Evolutionary conservation across 169 alveolate species (phyloP), one percentile per base, ranked within the genome.

Genomic region (Plasmodium vivax): DNA sequence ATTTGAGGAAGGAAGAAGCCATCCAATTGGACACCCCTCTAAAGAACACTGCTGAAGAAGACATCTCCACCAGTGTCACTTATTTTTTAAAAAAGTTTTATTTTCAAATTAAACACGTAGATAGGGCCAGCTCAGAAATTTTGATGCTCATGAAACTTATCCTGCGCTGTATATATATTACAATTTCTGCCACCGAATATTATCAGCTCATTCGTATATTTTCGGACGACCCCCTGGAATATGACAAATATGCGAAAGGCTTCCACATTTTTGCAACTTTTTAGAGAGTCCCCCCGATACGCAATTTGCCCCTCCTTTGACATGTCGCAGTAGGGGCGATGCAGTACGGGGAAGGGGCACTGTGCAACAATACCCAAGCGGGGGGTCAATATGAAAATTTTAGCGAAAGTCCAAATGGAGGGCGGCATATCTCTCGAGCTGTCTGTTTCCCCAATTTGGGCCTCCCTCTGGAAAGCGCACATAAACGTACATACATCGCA

Each of bases 101-200:
- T 87, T 87, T 87, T 58, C 81, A 87, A 56, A 54, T 19, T 77
- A 30, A 16, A 5, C 75, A 87, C 34, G 34, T 87, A n/a, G 87
- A 87, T 32, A 74, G 81, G 12, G 45, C 56, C 3, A 87, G 85
- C 27, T 32, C 62, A 34, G 84, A 87, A 54, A 77, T 87, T 54
- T 56, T 87, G 23, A 30, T 56, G 82, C 85, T 77, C 30, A 87
- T 87, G 27, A 87, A 87, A 75, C 85, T 77, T n/a, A 87, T 87
- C n/a, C 47, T 87, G 62, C 73, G 47, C 45, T 77, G 88, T 43
- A 77, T 87, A 75, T 77, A 87, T 45, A 3, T 2, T 19, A 36
- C 62, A 30, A 34, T 51, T 9, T 27, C 94, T 14, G 34, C 36
- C 43, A 36, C 47, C 3, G 80, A 87, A 62, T 87, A 87, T 72